phyloP scores from a whole-genome alignment of 176 grass and related monocot species.

The Puya raimondii region DNA sequence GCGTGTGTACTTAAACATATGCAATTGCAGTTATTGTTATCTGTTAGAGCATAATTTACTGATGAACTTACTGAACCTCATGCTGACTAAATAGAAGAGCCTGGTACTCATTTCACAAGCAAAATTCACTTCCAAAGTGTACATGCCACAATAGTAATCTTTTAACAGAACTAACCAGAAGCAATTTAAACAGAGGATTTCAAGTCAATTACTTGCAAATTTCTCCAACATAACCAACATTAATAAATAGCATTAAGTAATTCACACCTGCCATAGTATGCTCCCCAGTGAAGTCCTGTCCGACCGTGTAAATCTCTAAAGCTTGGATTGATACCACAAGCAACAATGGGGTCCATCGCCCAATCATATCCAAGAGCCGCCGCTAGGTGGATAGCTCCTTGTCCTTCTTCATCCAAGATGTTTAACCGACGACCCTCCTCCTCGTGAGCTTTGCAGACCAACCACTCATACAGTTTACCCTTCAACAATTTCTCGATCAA shows the following conservation, averaged over 20 bases:
- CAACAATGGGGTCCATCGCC: constrained; percentile 64
- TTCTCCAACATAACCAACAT: neutral
- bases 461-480: constrained; percentile 75
- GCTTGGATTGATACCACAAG: constrained; percentile 73
- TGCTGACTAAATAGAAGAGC: no score
- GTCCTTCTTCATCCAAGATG: constrained; percentile 76
- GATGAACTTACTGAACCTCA: no score
- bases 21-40: no score
- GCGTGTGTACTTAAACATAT: no score
- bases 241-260: neutral
- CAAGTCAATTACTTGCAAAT: no score
- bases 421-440: constrained; percentile 47
- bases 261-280: constrained; percentile 75
- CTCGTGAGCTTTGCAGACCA: constrained; percentile 55
- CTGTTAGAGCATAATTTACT: no score
- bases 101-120: no score
- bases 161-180: no score
- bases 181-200: neutral
- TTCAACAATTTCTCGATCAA: constrained; percentile 52
- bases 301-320: constrained; percentile 78
- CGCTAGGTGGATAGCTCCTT: constrained; percentile 78
- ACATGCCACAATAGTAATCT: no score
- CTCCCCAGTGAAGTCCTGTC: constrained; percentile 97
- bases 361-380: constrained; percentile 85
- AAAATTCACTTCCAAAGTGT: no score